phyloP scores from a whole-genome alignment of 2,329 filamentous ascomycete genomes.

The Drechslera avenae region DNA sequence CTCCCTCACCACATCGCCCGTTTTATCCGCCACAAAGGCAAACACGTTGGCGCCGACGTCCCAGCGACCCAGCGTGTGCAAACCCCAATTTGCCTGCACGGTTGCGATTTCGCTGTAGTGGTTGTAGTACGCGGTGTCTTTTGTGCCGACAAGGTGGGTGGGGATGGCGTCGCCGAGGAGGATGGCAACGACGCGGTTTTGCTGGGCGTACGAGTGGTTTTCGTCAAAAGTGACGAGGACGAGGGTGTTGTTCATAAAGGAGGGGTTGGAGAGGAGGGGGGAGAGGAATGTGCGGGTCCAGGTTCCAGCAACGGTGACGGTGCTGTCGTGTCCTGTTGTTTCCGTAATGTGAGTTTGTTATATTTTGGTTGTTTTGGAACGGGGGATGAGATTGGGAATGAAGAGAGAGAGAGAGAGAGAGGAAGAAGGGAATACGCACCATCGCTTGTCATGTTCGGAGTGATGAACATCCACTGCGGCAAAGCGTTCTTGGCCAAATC shows the following conservation, averaged over 20 bases:
- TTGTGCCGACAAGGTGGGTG: slow-evolving; percentile 66
- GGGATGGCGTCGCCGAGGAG: slow-evolving; percentile 78
- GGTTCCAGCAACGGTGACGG: slow-evolving; percentile 68
- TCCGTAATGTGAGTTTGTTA: background rate
- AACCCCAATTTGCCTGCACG: slow-evolving; percentile 54
- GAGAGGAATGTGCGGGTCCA: slow-evolving; percentile 73
- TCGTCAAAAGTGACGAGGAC: slow-evolving; percentile 81
- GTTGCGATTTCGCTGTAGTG: slow-evolving; percentile 54
- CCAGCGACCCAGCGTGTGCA: slow-evolving; percentile 54
- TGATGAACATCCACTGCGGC: slow-evolving; percentile 44
- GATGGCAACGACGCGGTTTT: slow-evolving; percentile 73
- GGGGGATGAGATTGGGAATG: too few relatives aligned
- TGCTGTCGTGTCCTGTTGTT: slow-evolving; percentile 70
- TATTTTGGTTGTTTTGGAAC: background rate
- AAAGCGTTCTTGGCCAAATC: slow-evolving; percentile 31
- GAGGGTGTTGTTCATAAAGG: slow-evolving; percentile 77
- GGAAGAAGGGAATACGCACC: slow-evolving; percentile 46
- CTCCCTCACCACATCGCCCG: slow-evolving; percentile 30
- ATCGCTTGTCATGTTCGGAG: slow-evolving; percentile 74
- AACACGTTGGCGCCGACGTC: slow-evolving; percentile 56
- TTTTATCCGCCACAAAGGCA: slow-evolving; percentile 38
- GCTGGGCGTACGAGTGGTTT: slow-evolving; percentile 68
- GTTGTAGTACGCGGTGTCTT: slow-evolving; percentile 65
- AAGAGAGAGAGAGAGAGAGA: background rate
- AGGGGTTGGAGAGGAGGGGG: slow-evolving; percentile 69